Evolutionary conservation across 352 stramenopile genomes (phyloP).

Genomic region (Globisporangium canariense): DNA sequence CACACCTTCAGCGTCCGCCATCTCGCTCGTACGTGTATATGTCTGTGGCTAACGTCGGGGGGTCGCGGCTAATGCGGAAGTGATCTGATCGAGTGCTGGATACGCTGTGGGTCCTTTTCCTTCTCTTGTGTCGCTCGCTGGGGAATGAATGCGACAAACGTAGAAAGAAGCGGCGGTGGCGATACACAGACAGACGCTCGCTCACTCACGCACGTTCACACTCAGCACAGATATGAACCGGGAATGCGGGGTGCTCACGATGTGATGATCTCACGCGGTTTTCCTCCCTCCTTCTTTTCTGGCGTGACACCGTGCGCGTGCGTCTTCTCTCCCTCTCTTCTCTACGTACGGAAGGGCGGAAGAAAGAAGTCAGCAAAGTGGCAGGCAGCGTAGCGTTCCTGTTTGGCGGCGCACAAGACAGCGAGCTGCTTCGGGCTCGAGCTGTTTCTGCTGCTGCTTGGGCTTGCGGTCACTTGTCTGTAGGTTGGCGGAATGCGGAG

Average conservation of each 20-base stretch:
- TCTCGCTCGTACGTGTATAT: slow-evolving; percentile 16
- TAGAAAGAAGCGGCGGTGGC: neutral
- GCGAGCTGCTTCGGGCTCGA: no score
- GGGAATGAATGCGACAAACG: neutral
- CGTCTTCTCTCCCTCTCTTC: slow-evolving; percentile 3
- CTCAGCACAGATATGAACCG: neutral
- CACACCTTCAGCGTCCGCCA: slow-evolving; percentile 84
- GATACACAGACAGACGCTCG: no score
- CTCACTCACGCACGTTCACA: neutral
- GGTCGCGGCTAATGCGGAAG: neutral
- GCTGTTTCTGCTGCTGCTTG: neutral
- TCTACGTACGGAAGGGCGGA: slow-evolving; percentile 2
- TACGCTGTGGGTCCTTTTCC: neutral
- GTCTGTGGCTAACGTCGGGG: neutral
- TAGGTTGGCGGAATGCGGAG: slow-evolving; percentile 3
- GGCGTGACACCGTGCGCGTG: neutral
- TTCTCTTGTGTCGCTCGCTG: no score
- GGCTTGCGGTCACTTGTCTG: neutral
- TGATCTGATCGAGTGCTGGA: neutral
- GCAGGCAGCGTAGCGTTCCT: slow-evolving; percentile 5
- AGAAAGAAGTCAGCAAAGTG: slow-evolving; percentile 6
- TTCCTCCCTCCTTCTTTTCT: slow-evolving; percentile 1
- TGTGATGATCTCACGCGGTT: neutral
- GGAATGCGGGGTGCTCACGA: neutral
- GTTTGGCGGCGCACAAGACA: no score